Evolutionary conservation across 2,329 filamentous ascomycete genomes (phyloP), one percentile per base, ranked within the genome.

Genomic region (Metarhizium brunneum): DNA sequence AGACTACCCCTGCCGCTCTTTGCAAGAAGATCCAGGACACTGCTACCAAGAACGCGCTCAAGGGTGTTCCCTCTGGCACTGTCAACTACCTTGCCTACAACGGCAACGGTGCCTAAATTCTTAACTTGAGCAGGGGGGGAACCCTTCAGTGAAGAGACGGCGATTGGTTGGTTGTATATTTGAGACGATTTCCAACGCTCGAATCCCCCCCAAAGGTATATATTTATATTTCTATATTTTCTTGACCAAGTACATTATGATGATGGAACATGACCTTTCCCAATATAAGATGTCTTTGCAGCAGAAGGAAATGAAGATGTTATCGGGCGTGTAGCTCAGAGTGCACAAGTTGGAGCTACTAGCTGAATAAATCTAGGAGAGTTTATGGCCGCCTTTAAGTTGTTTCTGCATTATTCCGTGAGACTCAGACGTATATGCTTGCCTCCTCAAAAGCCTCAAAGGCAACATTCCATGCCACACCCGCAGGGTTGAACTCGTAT

Each of bases 51-150:
- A 45, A 53, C 14, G 55, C 61, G 35, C 63, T 66, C 57, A 71
- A 68, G n/a, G 53, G 50, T 38, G 54, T 65, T 30, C 62, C 62
- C 53, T 45, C 38, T 20, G 55, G 53, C 50, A 66, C 64, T 4
- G 53, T 56, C 56, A 65, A 65, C 60, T 54, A 60, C 3, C 63
- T 66, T 18, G 62, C 63, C 55, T 62, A 63, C 59, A 65, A 64
- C 54, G 60, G 60, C 47, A 59, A 58, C 42, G 54, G 54, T 40
- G 42, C 48, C 18, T 57, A 43, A 54, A 18, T 25, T 8, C 14
- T 38, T 38, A 18, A 3, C 14, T 48, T 10, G 6, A 6, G n/a
- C 25, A 8, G 38, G 42, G 30, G 16, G 18, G 40, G 6, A 5
- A 16, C 8, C 13, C 29, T 53, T 53, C 29, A 25, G 42, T 14